A percentile compares a stretch with the other conserved stretches of the same genome.
Conservation (phyloP, 305 asterid species). For the Euphrasia arctica region DNA sequence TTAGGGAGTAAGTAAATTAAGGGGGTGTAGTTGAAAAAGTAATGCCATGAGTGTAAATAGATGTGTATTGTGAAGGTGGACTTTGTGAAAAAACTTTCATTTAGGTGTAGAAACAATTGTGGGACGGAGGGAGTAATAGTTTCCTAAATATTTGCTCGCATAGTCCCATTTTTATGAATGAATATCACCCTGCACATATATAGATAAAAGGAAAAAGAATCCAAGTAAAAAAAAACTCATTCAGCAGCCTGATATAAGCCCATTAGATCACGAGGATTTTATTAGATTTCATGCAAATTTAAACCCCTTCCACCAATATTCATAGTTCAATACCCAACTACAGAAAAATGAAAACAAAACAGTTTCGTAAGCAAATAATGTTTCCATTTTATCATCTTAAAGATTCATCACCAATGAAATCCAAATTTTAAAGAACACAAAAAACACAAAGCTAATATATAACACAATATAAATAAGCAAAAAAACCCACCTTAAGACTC, state of each 20-base stretch:
- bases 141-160: too few species aligned
- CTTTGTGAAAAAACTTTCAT: too few species aligned
- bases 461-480: constrained; percentile 20
- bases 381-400: constrained; percentile 6
- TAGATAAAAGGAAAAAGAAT: not conserved
- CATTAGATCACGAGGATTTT: not conserved
- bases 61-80: too few species aligned
- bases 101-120: too few species aligned
- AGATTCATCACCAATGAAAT: constrained; percentile 13
- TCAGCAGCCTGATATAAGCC: not conserved
- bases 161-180: too few species aligned
- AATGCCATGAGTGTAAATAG: too few species aligned
- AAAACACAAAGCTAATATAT: constrained; percentile 4
- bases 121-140: too few species aligned
- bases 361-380: not conserved
- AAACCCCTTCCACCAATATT: too few species aligned
- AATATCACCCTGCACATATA: not conserved
- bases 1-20: too few species aligned
- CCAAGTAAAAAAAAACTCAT: too few species aligned
- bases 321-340: constrained; percentile 11
- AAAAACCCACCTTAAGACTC: constrained; percentile 72
- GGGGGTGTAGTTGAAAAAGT: too few species aligned
- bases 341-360: not conserved
- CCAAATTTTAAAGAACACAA: constrained; percentile 6
- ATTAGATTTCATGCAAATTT: not conserved